Evolutionary conservation across 352 stramenopile species (phyloP).

Genomic region (Elongisporangium anandrum): DNA sequence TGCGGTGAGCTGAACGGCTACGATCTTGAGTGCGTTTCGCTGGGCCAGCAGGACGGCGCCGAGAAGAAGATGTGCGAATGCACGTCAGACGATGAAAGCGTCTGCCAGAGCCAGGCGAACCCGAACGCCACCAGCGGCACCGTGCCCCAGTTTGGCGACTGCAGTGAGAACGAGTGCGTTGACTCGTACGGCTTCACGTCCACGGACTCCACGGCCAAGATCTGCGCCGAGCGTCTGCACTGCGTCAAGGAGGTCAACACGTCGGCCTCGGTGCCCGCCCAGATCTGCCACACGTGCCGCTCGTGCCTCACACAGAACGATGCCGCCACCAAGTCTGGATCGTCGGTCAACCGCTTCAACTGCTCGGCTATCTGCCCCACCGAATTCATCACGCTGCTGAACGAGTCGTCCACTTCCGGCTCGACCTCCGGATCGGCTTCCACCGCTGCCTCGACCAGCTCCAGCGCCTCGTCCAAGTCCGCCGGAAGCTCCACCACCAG

Average conservation of each 20-base stretch:
- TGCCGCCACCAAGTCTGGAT: constrained; percentile 39
- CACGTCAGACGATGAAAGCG: constrained; percentile 22
- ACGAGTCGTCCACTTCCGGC: no score
- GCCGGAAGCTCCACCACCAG: no score
- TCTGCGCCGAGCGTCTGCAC: constrained; percentile 68
- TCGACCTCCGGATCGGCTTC: constrained; percentile 7
- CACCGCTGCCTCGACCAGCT: constrained; percentile 10
- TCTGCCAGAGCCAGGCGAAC: constrained; percentile 49
- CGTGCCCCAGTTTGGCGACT: constrained; percentile 65
- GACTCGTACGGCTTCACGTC: constrained; percentile 66
- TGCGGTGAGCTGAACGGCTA: constrained; percentile 72
- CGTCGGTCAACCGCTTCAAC: constrained; percentile 63
- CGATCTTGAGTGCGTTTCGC: constrained; percentile 53
- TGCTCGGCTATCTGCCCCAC: constrained; percentile 64
- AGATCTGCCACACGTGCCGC: constrained; percentile 81
- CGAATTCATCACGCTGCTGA: no score
- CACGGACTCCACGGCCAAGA: constrained; percentile 34
- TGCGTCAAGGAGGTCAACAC: constrained; percentile 73
- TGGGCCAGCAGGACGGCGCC: constrained; percentile 56
- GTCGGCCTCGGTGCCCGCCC: constrained; percentile 41
- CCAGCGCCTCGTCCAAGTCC: no score
- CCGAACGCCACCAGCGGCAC: constrained; percentile 25
- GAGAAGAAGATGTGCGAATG: constrained; percentile 71
- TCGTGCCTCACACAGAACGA: constrained; percentile 79
- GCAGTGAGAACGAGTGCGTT: constrained; percentile 42